phyloP scores from a whole-genome alignment of 331 rosid species.

The Spiraea crenata region DNA sequence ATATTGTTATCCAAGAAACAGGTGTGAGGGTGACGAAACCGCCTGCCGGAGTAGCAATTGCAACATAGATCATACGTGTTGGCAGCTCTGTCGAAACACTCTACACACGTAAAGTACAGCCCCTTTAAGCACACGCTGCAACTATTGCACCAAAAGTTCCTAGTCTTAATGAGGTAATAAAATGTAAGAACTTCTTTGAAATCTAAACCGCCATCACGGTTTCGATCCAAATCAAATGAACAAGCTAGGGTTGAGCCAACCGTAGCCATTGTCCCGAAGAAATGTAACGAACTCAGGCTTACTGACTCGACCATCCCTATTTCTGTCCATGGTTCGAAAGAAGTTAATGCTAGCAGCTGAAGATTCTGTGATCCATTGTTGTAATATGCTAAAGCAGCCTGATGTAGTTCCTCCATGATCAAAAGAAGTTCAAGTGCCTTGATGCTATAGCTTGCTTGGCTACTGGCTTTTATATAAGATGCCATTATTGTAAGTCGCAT shows the following conservation, averaged over 20 bases:
- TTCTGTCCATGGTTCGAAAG: constrained; percentile 15
- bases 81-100: not conserved
- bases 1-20: constrained; percentile 14
- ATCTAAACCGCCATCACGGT: not conserved
- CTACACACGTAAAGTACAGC: constrained; percentile 12
- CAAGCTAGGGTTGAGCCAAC: constrained; percentile 8
- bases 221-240: constrained; percentile 2
- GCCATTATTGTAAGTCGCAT: too few relatives aligned
- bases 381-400: constrained; percentile 12
- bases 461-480: too few relatives aligned
- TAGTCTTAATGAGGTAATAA: constrained; percentile 13
- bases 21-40: not conserved
- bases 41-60: not conserved
- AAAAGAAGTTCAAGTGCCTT: not conserved
- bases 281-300: not conserved
- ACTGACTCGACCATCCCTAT: not conserved
- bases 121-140: constrained; percentile 3
- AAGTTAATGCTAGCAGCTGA: constrained; percentile 1
- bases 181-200: constrained; percentile 1
- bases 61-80: constrained; percentile 3
- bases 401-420: not conserved
- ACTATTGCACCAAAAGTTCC: constrained; percentile 8
- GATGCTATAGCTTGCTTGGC: not conserved
- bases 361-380: not conserved
- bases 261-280: not conserved